Base-by-base conservation (phyloP, 495 filamentous ascomycete genomes). In the Massariosphaeria phaeospora region DNA sequence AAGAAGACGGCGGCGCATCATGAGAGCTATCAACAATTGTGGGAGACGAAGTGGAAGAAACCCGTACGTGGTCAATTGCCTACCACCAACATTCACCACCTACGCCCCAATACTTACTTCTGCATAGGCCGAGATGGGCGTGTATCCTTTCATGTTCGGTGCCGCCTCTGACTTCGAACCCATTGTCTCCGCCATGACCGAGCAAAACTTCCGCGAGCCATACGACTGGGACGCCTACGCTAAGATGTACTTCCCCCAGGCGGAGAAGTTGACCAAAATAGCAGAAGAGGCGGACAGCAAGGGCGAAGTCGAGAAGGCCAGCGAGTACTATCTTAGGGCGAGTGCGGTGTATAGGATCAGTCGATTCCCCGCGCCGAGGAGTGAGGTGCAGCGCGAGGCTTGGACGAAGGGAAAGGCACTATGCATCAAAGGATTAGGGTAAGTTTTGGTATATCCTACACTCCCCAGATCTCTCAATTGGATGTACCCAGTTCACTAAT, bases 91-190 rank as follows among this genome's bases (percentile, higher is more conserved):
- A n/a, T 23, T 21, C 15, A 5, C 38, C 10, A 20, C n/a, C 2
- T 3, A 4, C 15, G 24, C 38, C 38, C 20, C 38, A 20, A 40
- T 21, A 5, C 15, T 21, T 5, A 40, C 6, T 40, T 17, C 17
- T 17, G 26, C 12, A n/a, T 49, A 84, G 75, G 84, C 81, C 65
- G 55, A 64, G 31, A 80, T 79, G 67, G 75, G 80, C 30, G 72
- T 90, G 23, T 91, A 91, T 58, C 87, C 86, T 0, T 91, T 90
- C 73, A 85, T 88, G 69, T 86, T 89, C 64, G 82, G 84, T 17
- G 67, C 72, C 0, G 75, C 76, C 40, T 77, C 82, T 41, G 87
- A 91, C 68, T 89, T 91, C 55, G 75, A 80, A 53, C 81, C 82
- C n/a, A 79, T 89, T 34, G 87, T 89, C 49, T 55, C 77, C 17